Base-by-base conservation (phyloP, 2,329 filamentous ascomycete genomes). In the Ophiostoma montium region DNA sequence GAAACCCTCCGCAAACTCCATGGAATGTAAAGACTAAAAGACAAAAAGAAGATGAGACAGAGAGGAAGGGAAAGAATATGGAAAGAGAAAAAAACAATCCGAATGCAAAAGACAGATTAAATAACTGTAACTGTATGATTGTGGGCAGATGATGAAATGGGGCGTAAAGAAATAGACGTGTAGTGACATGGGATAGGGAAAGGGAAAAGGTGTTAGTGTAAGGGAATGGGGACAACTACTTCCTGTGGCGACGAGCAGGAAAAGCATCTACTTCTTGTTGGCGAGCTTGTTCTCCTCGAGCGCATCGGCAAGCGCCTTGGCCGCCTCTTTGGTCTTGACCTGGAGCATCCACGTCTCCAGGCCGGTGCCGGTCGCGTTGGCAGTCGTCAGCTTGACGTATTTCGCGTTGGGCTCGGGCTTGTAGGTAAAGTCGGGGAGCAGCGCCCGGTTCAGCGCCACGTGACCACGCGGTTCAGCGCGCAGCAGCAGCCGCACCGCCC, bases 391-490 rank as follows among this genome's bases (percentile, higher is more conserved):
- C 60, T 75, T 78, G 51, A 83, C 67, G 52, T 75, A 79, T 63
- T 81, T 84, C 43, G 61, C 70, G 23, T 59, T 60, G 11, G 69
- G 68, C 27, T 73, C 70, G 7, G 71, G 67, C 58, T 75, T 75
- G 67, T 88, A 89, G 5, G 70, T 69, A 47, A 80, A 65, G n/a
- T 72, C 67, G 2, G 76, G 67, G 32, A 86, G 64, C 45, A 89
- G 63, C 18, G 70, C 64, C 56, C 81, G 76, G 65, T 94, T 94
- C 58, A 94, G 67, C 3, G 83, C 74, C 43, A 90, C 70, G 35
- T 82, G 76, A 15, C 86, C 86, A 54, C 80, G 75, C 0, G 85
- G 84, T 55, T 88, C 83, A n/a, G 78, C 77, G 46, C 86, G 78
- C 53, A 89, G 66, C 18, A 94, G 66, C 42, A 92, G 67, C 36